Percentiles rank a stretch among this genome's conserved stretches.
Conservation (phyloP, 805 yeast species). For the Saccharomycopsis javanensis region DNA sequence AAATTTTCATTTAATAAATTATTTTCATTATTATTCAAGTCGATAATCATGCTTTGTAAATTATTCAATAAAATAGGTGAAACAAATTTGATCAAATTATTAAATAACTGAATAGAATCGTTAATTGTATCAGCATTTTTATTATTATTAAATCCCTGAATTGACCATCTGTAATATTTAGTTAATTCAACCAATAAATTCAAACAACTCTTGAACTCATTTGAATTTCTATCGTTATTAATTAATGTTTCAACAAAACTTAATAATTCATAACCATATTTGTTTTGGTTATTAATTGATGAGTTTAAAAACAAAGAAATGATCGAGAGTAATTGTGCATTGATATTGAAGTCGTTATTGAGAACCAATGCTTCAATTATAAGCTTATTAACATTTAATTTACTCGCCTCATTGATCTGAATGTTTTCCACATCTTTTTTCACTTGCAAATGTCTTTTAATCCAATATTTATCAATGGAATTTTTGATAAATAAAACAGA, state of each 20-base stretch:
- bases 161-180: slow-evolving; percentile 16
- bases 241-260: slow-evolving; percentile 3
- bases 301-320: slow-evolving; percentile 6
- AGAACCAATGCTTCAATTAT: slow-evolving; percentile 6
- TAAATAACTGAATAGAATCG: slow-evolving; percentile 7
- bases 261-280: slow-evolving; percentile 13
- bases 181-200: slow-evolving; percentile 10
- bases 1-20: not conserved
- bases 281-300: slow-evolving; percentile 6
- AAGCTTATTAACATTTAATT: slow-evolving; percentile 3
- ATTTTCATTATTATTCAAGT: not conserved
- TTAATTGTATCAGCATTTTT: slow-evolving; percentile 11
- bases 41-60: not conserved
- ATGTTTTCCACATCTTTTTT: slow-evolving; percentile 3
- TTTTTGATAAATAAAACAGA: slow-evolving; percentile 65
- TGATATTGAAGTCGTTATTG: not conserved
- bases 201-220: slow-evolving; percentile 17
- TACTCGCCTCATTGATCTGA: slow-evolving; percentile 8
- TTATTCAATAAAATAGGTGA: slow-evolving; percentile 15
- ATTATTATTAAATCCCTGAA: slow-evolving; percentile 28
- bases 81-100: slow-evolving; percentile 8
- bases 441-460: slow-evolving; percentile 10
- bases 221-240: slow-evolving; percentile 19
- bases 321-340: slow-evolving; percentile 5
- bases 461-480: slow-evolving; percentile 47